Evolutionary conservation across 2,329 filamentous ascomycete species (phyloP).

Genomic region (Ophiobolus disseminans): DNA sequence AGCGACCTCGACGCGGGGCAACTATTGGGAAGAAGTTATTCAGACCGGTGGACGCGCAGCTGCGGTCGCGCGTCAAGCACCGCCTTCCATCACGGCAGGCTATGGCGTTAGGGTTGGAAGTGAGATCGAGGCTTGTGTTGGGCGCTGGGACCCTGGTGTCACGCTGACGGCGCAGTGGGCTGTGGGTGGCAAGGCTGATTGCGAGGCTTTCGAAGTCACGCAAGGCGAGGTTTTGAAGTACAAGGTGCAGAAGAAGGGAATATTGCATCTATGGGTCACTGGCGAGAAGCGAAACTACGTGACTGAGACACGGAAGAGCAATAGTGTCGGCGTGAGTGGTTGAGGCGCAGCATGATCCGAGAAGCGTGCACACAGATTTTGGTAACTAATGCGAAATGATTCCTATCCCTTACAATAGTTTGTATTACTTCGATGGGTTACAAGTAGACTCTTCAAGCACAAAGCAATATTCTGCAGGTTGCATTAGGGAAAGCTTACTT

Average conservation of each 20-base stretch:
- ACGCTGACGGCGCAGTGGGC: conserved; percentile 44
- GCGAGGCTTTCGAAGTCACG: conserved; percentile 30
- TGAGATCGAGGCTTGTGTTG: conserved; percentile 27
- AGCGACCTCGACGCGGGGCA: conserved; percentile 33
- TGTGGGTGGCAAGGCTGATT: conserved; percentile 31
- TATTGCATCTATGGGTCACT: conserved; percentile 21
- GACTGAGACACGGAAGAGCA: conserved; percentile 31
- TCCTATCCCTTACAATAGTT: too few relatives aligned
- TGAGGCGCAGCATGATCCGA: background rate
- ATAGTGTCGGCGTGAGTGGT: conserved; percentile 9
- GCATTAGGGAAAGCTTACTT: too few relatives aligned
- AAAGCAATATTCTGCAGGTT: too few relatives aligned
- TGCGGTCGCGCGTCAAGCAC: conserved; percentile 41
- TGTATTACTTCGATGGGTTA: too few relatives aligned
- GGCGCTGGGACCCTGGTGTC: conserved; percentile 50
- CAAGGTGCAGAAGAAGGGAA: conserved; percentile 13
- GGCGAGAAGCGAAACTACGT: conserved; percentile 30
- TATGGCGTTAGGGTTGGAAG: conserved; percentile 9
- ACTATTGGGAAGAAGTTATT: conserved; percentile 46
- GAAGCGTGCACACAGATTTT: too few relatives aligned
- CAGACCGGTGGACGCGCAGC: conserved; percentile 41
- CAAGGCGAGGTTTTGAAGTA: conserved; percentile 29
- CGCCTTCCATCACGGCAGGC: conserved; percentile 26
- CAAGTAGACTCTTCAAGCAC: too few relatives aligned
- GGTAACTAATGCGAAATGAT: too few relatives aligned